Evolutionary conservation across 257 asterid genomes (phyloP), one percentile per base, ranked within the genome.

Genomic region (Solanum rostratum): DNA sequence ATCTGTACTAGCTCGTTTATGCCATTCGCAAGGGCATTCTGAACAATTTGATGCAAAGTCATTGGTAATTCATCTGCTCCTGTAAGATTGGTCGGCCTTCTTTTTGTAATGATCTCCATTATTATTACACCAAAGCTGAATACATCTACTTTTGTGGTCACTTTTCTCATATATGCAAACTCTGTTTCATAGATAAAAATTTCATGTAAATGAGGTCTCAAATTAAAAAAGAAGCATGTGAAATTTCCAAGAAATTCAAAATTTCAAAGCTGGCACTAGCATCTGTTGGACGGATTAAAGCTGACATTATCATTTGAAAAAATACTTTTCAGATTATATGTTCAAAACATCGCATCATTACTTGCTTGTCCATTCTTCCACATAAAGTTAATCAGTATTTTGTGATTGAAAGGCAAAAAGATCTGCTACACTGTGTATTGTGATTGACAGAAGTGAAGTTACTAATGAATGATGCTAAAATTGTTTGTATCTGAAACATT

Each of bases 91-190:
- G 98, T 94, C 80, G 99, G 99, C 90, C 98, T 86, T 84, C 87
- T 89, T 83, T 87, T 87, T 12, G 99, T 95, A 41, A 95, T 82
- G 50, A 95, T 14, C 90, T 95, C 98, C 98, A 93, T 91, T 46
- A 88, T 74, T 60, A 95, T 89, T 24, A 95, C 87, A 10, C 99
- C 97, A 30, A 90, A 94, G 95, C 99, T 94, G 90, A 94, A 95
- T 49, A 94, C 91, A 69, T 95, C 99, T 73, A 93, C 95, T 79
- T 94, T 94, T 29, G 95, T 93, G 33, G 94, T 90, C 2, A 94
- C 92, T 80, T 87, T 90, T 91, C 94, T 90, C 97, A 91, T 90
- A 85, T 94, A 95, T 52, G 99, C 98, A 53, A 94, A 88, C 86
- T 95, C 98, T 95, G 94, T 24, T 71, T 22, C 82, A 85, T 6